phyloP scores from a whole-genome alignment of 2,329 filamentous ascomycete species.

The Aspergillus sp. region DNA sequence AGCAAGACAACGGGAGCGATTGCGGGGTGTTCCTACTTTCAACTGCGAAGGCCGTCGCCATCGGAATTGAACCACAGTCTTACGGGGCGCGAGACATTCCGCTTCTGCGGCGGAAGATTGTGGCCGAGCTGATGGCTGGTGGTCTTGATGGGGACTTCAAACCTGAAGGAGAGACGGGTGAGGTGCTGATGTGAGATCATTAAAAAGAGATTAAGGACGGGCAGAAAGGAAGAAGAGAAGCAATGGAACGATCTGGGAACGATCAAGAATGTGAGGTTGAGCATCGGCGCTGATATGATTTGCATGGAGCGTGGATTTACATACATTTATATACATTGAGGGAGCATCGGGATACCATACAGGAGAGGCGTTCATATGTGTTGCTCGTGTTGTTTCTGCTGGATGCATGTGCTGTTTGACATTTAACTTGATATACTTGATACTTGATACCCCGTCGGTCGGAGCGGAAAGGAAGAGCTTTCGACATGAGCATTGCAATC shows the following conservation, averaged over 20 bases:
- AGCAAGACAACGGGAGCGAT: conserved; percentile 42
- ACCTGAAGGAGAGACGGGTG: conserved; percentile 11
- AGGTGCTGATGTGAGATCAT: background rate
- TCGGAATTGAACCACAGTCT: conserved; percentile 38
- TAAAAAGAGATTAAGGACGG: background rate
- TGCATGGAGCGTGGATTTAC: background rate
- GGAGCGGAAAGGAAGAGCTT: background rate
- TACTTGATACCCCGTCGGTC: conserved; percentile 6
- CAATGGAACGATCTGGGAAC: background rate
- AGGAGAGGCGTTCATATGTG: background rate
- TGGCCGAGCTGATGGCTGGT: conserved; percentile 42
- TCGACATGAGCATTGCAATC: conserved; percentile 1
- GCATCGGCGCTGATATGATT: background rate
- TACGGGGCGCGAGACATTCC: conserved; percentile 36
- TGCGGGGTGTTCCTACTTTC: conserved; percentile 47
- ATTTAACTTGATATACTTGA: conserved; percentile 3
- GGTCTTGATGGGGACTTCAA: conserved; percentile 39
- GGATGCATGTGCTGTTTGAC: conserved; percentile 1
- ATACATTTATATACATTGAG: background rate
- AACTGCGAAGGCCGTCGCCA: conserved; percentile 42
- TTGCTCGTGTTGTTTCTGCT: conserved; percentile 7
- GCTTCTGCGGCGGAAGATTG: conserved; percentile 39
- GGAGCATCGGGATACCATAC: background rate
- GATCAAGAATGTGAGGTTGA: background rate
- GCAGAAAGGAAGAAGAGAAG: background rate